Evolutionary conservation across 345 rosid genomes (phyloP).

Genomic region (Brassica carinata): DNA sequence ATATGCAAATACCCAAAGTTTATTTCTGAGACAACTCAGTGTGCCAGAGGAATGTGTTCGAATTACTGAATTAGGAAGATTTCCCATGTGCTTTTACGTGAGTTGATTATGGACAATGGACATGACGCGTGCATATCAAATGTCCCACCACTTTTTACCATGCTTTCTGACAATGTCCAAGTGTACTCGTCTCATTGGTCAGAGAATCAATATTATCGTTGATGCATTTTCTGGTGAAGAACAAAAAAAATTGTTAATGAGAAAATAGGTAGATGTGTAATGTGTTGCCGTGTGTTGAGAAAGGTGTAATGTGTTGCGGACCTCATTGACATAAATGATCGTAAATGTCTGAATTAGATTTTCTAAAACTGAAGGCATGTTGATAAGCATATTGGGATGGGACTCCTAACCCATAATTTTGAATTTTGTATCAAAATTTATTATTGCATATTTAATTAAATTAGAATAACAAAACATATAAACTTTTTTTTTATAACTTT

Average conservation of each 20-base stretch:
- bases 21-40: slow-evolving; percentile 19
- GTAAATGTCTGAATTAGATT: neutral
- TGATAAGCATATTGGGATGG: too few species aligned
- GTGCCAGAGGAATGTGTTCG: slow-evolving; percentile 31
- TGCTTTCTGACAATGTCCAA: slow-evolving; percentile 10
- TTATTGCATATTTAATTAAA: too few species aligned
- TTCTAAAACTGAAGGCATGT: neutral
- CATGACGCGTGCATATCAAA: slow-evolving; percentile 21
- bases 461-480: too few species aligned
- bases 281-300: neutral
- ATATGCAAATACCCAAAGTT: too few species aligned
- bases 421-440: too few species aligned
- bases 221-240: neutral
- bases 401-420: too few species aligned
- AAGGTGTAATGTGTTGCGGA: neutral
- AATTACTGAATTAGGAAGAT: slow-evolving; percentile 16
- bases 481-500: too few species aligned
- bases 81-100: slow-evolving; percentile 39
- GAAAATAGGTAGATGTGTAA: neutral
- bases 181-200: slow-evolving; percentile 23
- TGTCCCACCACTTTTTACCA: slow-evolving; percentile 5
- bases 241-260: neutral
- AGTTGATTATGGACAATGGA: slow-evolving; percentile 20
- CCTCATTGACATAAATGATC: neutral
- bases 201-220: neutral